phyloP scores from a whole-genome alignment of 73 alveolate genomes.

The Paramecium caudatum region DNA sequence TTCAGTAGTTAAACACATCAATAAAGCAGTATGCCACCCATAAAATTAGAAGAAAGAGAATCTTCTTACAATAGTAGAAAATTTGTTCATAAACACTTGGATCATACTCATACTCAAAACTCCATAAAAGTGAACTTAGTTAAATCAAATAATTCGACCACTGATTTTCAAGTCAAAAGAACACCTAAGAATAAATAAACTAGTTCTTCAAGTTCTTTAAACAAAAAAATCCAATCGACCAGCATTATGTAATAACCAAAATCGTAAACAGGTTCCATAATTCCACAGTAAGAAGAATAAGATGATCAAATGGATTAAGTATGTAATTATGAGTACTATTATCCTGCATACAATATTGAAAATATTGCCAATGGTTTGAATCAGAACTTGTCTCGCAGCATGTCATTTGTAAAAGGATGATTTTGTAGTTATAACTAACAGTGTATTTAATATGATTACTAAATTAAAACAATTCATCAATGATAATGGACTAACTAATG shows the following conservation, averaged over 20 bases:
- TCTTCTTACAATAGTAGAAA: conserved; percentile 55
- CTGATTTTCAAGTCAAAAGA: conserved; percentile 38
- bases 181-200: conserved; percentile 1
- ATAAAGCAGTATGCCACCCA: conserved; percentile 25
- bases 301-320: conserved; percentile 30
- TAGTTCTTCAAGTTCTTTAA: conserved; percentile 39
- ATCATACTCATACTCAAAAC: conserved; percentile 39
- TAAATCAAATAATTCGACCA: conserved; percentile 24
- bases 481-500: background rate
- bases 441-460: conserved; percentile 25
- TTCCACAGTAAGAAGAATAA: background rate
- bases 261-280: conserved; percentile 17
- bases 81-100: conserved; percentile 13
- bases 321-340: conserved; percentile 28
- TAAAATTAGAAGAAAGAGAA: conserved; percentile 59
- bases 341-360: conserved; percentile 39
- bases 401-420: background rate
- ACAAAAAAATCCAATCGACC: conserved; percentile 22
- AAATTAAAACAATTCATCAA: conserved; percentile 35
- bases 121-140: conserved; percentile 61
- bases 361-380: background rate
- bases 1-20: conserved; percentile 13
- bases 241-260: conserved; percentile 52
- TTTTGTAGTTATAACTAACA: background rate
- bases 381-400: background rate